Conservation (phyloP, 1,284 basidiomycete genomes). For the Papiliotrema flavescens region DNA sequence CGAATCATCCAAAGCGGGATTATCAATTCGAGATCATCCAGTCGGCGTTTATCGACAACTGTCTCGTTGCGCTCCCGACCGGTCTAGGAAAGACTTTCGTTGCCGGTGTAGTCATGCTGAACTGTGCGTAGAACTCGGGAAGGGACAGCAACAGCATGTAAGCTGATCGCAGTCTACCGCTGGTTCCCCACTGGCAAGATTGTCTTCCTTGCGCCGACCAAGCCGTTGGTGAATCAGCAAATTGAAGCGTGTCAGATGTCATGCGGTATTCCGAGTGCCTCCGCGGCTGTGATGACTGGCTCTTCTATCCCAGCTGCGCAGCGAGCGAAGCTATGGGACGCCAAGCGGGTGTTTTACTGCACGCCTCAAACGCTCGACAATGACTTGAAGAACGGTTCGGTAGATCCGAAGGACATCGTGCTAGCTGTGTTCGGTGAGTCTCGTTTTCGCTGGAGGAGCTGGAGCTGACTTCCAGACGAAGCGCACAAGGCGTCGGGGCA, state of each 20-base stretch:
- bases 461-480: conserved; percentile 62
- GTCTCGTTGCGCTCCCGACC: conserved; percentile 90
- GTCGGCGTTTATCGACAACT: conserved; percentile 85
- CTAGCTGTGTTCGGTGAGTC: conserved; percentile 66
- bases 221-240: conserved; percentile 93
- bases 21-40: conserved; percentile 95
- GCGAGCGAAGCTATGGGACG: conserved; percentile 56
- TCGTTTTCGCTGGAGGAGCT: neutral
- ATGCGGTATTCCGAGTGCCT: conserved; percentile 86
- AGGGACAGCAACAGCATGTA: too few species aligned
- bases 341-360: conserved; percentile 93
- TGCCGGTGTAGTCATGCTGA: conserved; percentile 93
- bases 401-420: conserved; percentile 70
- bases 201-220: conserved; percentile 92
- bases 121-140: conserved; percentile 58
- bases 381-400: conserved; percentile 69
- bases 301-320: conserved; percentile 48
- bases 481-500: conserved; percentile 92
- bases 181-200: conserved; percentile 95
- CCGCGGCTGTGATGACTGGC: conserved; percentile 86
- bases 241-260: conserved; percentile 88
- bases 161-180: conserved; percentile 62
- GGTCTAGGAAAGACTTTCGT: conserved; percentile 98
- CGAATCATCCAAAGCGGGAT: conserved; percentile 80
- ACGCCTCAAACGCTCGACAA: conserved; percentile 95